Evolutionary conservation across 2,329 filamentous ascomycete genomes (phyloP).

Genomic region (Dothideomycetes sp.): DNA sequence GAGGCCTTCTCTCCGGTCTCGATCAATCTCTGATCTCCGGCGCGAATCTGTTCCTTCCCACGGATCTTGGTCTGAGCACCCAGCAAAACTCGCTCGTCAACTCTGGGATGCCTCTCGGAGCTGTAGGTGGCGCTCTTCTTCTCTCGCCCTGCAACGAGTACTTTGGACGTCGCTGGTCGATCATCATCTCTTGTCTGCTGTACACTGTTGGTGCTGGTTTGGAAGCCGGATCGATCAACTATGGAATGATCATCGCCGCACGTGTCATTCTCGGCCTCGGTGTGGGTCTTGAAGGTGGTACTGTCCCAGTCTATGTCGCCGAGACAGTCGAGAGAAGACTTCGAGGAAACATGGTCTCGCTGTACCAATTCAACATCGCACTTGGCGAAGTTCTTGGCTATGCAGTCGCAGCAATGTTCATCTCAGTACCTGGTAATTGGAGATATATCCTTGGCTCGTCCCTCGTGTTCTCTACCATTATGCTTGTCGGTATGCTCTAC

Average conservation of each 20-base stretch:
- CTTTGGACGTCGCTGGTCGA: conserved; percentile 55
- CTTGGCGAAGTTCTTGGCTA: conserved; percentile 65
- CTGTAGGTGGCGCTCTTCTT: conserved; percentile 57
- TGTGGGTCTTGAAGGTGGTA: conserved; percentile 61
- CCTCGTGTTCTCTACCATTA: conserved; percentile 12
- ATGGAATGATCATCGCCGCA: conserved; percentile 58
- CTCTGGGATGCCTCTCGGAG: conserved; percentile 60
- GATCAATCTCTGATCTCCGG: conserved; percentile 65
- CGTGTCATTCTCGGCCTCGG: conserved; percentile 60
- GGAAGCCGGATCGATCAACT: conserved; percentile 57
- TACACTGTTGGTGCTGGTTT: conserved; percentile 61
- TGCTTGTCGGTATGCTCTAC: conserved; percentile 53
- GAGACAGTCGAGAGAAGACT: conserved; percentile 58
- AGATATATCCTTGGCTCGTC: conserved; percentile 55
- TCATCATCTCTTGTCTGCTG: conserved; percentile 56
- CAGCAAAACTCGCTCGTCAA: conserved; percentile 56
- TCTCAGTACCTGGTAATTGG: conserved; percentile 60
- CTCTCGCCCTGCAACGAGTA: conserved; percentile 57
- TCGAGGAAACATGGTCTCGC: conserved; percentile 60
- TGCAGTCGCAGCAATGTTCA: conserved; percentile 61
- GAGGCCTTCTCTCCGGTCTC: conserved; percentile 59
- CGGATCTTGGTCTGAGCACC: conserved; percentile 41
- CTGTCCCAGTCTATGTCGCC: conserved; percentile 63
- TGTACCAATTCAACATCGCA: conserved; percentile 69
- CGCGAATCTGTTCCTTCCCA: conserved; percentile 56